Conservation (phyloP, 345 rosid genomes). For the Mercurialis annua region DNA sequence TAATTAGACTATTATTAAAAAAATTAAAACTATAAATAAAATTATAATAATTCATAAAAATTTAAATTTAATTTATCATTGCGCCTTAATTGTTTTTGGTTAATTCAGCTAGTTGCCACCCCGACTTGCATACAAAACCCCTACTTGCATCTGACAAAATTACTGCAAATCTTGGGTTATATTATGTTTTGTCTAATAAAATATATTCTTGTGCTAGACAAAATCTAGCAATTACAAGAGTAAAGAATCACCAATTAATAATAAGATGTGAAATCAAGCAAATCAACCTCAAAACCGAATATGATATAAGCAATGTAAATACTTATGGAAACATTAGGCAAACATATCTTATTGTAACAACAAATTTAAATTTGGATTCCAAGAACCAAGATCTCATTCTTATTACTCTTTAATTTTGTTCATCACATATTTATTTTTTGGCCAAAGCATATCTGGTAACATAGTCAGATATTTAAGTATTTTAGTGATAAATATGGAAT, state of each 20-base stretch:
- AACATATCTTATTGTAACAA: background rate
- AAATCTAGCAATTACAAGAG: background rate
- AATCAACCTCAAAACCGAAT: background rate
- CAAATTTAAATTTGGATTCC: background rate
- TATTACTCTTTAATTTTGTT: background rate
- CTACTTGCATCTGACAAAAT: no score
- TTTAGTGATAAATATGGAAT: no score
- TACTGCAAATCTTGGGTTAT: background rate
- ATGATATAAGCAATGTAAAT: background rate
- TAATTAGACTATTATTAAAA: no score
- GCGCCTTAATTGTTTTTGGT: no score
- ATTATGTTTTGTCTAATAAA: background rate
- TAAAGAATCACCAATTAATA: background rate
- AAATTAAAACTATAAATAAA: no score
- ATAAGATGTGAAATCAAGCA: background rate
- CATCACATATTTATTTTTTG: background rate
- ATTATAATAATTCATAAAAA: no score
- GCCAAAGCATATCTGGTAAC: no score
- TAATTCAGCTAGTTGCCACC: no score
- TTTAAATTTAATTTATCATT: no score
- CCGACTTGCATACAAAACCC: background rate
- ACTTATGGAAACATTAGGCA: background rate
- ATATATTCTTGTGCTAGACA: background rate
- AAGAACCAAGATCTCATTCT: background rate
- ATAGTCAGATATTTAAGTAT: no score